A percentile compares a stretch with the other conserved stretches of the same genome.
phyloP scores from a whole-genome alignment of 208 protist species.

The Crithidia mellificae region DNA sequence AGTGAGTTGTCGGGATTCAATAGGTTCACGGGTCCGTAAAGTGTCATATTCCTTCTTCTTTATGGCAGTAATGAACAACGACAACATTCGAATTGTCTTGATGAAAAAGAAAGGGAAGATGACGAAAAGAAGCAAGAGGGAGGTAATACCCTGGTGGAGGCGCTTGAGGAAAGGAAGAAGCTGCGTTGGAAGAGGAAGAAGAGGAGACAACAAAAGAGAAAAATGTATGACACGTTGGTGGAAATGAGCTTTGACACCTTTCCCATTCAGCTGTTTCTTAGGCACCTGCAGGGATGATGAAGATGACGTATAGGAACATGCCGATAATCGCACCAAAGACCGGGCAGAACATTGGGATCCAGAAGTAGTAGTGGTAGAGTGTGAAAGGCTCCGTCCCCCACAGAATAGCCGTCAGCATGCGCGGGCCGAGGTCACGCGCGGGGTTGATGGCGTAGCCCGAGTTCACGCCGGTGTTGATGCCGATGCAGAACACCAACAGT shows the following conservation, averaged over 20 bases:
- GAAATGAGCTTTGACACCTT: too few relatives aligned
- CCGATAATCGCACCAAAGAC: slow-evolving; percentile 37
- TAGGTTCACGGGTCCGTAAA: too few relatives aligned
- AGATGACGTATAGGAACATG: slow-evolving; percentile 48
- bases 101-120: not conserved
- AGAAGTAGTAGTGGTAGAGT: slow-evolving; percentile 49
- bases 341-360: too few relatives aligned
- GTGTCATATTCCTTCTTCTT: too few relatives aligned
- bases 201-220: not conserved
- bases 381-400: slow-evolving; percentile 44
- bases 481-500: slow-evolving; percentile 45
- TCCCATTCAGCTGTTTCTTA: not conserved
- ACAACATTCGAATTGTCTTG: not conserved
- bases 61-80: not conserved
- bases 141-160: not conserved
- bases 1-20: too few relatives aligned
- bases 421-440: slow-evolving; percentile 49
- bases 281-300: slow-evolving; percentile 30
- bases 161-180: not conserved
- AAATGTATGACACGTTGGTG: too few relatives aligned
- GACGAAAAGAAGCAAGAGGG: not conserved
- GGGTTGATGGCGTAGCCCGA: slow-evolving; percentile 58
- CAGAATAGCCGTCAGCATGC: slow-evolving; percentile 42
- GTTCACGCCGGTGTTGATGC: slow-evolving; percentile 40
- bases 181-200: not conserved